Evolutionary conservation across 164 flowering plant species (phyloP), one percentile per base, ranked within the genome.

Genomic region (Stephania japonica): DNA sequence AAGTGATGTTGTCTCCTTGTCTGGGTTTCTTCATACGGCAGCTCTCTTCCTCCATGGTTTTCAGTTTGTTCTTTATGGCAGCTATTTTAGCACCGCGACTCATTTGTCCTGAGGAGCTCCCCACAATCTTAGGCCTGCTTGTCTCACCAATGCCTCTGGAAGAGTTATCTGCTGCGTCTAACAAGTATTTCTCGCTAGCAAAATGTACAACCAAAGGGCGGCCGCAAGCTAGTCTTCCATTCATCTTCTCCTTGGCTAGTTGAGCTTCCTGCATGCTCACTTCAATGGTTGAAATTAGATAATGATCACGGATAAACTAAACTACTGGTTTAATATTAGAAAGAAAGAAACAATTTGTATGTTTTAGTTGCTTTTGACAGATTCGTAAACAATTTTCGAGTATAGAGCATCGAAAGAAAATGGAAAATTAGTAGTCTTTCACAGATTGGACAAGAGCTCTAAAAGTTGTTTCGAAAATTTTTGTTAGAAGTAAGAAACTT

Each of bases 261-360:
- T 81, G 73, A 74, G 97, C 98, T 85, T 93, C 97, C 98, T 93
- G 88, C 93, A 86, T 87, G 63, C 97, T 90, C 91, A 93, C 98
- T 91, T 91, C 89, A 87, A 78, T 73, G 41, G 70, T 65, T 71
- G 78, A 83, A 85, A 86, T 90, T 79, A 92, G 86, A 65, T 72
- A 74, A 73, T 75, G 85, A 71, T 24, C 10, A 25, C 23, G 41
- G 42, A 59, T 7, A 38, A 24, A n/a, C n/a, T n/a, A n/a, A n/a
- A 32, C 38, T 32, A 32, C 38, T 32, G 38, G 1, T 32, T 32
- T 32, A 32, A 32, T 32, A 32, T 32, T 32, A 32, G 4, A 32
- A 32, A 32, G 2, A 32, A 32, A 32, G n/a, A n/a, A 32, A 32
- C 38, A 0, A 4, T 32, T 32, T 32, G 38, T 32, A 2, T 4